Base-by-base conservation (phyloP, 805 yeast species). In the Suhomyces prunicola region DNA sequence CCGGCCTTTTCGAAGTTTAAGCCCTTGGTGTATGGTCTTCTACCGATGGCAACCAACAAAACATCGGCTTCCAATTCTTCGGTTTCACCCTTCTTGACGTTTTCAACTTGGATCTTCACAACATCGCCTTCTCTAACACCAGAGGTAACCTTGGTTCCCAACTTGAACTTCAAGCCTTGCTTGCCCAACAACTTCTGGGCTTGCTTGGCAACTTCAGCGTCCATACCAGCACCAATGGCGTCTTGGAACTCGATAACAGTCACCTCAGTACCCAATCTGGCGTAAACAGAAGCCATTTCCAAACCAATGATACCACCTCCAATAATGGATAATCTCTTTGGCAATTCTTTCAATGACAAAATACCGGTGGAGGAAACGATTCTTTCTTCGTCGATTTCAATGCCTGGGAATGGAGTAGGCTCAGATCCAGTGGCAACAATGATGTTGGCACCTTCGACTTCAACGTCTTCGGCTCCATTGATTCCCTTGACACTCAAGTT, bases 221-320 rank as follows among this genome's bases (percentile, higher is more conserved):
- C 99, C 97, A 94, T 94, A 62, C 97, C 96, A 55, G 97, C 98
- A 79, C 99, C 99, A 68, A 94, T 87, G 58, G 94, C 81, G 64
- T 80, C 79, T 73, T 86, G 90, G 84, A 83, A 94, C 81, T 94
- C 99, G 56, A 94, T 77, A 52, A 94, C 87, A 44, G 97, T 93
- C 59, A 94, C 99, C 78, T 94, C 91, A 44, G 97, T 78, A 45
- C 99, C 99, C 65, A 94, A 78, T 76, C 99, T 85, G 54, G 92
- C 78, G 87, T 96, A 94, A 47, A 94, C 99, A 24, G 98, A 92
- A 58, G 97, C 99, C 97, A 94, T 94, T 80, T 94, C 99, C 63
- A 94, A 84, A 68, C 99, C 99, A 71, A 94, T 94, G 78, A 94
- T 93, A 81, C 99, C 99, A 77, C 97, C 99, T 71, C 99, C 99